A percentile compares a stretch with the other conserved stretches of the same genome.
These are phyloP conservation scores for Penicillium daleae DNA, from an alignment of 495 filamentous ascomycete species.

Conservation along the genomic window DNA sequence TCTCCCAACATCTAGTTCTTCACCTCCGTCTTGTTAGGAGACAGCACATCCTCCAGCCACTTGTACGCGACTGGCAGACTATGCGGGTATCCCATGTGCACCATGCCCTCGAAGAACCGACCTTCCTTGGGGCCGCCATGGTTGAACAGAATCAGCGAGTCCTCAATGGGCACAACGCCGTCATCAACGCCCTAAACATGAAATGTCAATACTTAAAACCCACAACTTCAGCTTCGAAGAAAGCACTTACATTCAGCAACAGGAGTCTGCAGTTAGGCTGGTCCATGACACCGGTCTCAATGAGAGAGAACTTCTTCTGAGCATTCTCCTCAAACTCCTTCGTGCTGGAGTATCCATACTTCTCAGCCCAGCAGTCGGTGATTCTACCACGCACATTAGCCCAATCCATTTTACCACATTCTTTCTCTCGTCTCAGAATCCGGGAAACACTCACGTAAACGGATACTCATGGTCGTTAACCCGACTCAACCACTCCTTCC, in stretches of 20 bases:
- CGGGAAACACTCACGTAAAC: slow-evolving; percentile 56
- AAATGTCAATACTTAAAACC: slow-evolving; percentile 6
- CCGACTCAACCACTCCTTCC: slow-evolving; percentile 62
- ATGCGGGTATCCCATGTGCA: slow-evolving; percentile 69
- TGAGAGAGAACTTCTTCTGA: slow-evolving; percentile 71
- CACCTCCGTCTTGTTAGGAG: slow-evolving; percentile 21
- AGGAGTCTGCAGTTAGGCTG: slow-evolving; percentile 65
- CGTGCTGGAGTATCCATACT: slow-evolving; percentile 66
- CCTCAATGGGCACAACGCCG: slow-evolving; percentile 78
- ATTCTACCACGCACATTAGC: slow-evolving; percentile 43
- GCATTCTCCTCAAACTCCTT: slow-evolving; percentile 63
- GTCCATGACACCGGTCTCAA: slow-evolving; percentile 70
- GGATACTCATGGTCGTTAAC: slow-evolving; percentile 81
- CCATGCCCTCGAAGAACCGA: slow-evolving; percentile 61
- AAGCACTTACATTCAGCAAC: slow-evolving; percentile 63
- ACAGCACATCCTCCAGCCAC: slow-evolving; percentile 44
- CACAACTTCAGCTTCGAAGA: slow-evolving; percentile 1
- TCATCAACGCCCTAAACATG: slow-evolving; percentile 62
- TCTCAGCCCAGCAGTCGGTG: slow-evolving; percentile 66
- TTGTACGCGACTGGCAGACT: slow-evolving; percentile 41
- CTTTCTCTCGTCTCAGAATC: not conserved
- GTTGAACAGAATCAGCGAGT: slow-evolving; percentile 68
- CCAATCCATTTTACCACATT: slow-evolving; percentile 5
- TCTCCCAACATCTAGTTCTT: slow-evolving; percentile 37
- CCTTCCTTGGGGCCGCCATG: slow-evolving; percentile 76